phyloP scores from a whole-genome alignment of 1,139 yeast species.

The Pichia sp. region DNA sequence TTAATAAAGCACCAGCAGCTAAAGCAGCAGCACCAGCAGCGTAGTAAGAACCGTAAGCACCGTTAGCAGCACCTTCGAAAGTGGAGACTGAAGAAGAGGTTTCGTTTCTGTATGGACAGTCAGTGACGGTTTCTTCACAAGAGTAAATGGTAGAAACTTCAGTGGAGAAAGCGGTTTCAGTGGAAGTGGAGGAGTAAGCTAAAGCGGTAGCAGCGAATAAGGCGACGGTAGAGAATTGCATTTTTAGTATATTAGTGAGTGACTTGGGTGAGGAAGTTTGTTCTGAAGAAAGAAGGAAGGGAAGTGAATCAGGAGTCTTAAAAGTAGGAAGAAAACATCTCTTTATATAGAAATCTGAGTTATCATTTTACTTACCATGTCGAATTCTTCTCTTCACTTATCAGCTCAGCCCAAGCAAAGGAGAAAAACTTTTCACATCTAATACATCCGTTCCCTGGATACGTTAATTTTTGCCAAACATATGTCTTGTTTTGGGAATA shows the following conservation, averaged over 20 bases:
- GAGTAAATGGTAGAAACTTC: constrained; percentile 16
- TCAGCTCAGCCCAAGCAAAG: too few relatives aligned
- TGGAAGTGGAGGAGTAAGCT: constrained; percentile 13
- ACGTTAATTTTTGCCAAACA: too few relatives aligned
- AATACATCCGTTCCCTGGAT: too few relatives aligned
- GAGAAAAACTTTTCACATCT: too few relatives aligned
- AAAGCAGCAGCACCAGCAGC: constrained; percentile 22
- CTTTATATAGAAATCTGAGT: too few relatives aligned
- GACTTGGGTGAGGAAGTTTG: constrained; percentile 12
- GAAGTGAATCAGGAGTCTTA: too few relatives aligned
- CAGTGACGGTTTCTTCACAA: constrained; percentile 12
- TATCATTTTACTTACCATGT: too few relatives aligned
- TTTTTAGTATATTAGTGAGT: constrained; percentile 10
- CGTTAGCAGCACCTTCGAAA: constrained; percentile 17
- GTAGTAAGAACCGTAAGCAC: constrained; percentile 14
- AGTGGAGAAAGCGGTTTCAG: constrained; percentile 12
- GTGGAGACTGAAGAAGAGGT: constrained; percentile 10
- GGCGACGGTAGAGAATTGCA: constrained; percentile 17
- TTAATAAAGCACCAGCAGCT: constrained; percentile 22
- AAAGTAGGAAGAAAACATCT: too few relatives aligned
- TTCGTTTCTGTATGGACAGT: constrained; percentile 14
- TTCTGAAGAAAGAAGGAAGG: constrained; percentile 1
- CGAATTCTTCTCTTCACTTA: too few relatives aligned
- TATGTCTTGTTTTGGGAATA: too few relatives aligned
- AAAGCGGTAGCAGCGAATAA: constrained; percentile 16